Conservation (phyloP, 2,329 filamentous ascomycete genomes). For the Pezicula carpinea region DNA sequence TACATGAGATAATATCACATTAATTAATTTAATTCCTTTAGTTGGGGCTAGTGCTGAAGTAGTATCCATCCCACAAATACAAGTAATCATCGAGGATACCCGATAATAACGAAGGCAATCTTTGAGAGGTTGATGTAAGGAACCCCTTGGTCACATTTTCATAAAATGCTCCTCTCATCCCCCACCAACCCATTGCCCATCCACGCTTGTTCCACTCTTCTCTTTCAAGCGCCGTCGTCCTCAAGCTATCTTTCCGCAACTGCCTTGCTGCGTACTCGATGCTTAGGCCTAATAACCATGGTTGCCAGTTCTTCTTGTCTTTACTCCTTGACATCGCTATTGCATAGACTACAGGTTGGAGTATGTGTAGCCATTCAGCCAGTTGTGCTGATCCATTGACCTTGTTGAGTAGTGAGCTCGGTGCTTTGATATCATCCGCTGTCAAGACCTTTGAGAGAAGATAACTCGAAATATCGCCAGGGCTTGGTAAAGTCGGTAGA, state of each 20-base stretch:
- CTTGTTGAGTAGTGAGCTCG: conserved; percentile 78
- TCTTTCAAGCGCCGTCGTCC: conserved; percentile 81
- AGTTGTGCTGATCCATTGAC: conserved; percentile 69
- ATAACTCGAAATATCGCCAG: conserved; percentile 79
- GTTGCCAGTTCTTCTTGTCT: conserved; percentile 79
- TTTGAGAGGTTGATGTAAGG: conserved; percentile 47
- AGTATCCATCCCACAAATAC: conserved; percentile 97
- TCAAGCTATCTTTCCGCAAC: conserved; percentile 55
- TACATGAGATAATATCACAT: background rate
- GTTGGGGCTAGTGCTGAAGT: conserved; percentile 53
- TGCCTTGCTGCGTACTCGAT: conserved; percentile 89
- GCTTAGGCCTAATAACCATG: conserved; percentile 81
- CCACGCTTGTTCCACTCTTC: conserved; percentile 86
- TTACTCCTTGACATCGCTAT: conserved; percentile 66
- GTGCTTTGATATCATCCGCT: conserved; percentile 93
- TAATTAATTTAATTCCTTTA: conserved; percentile 5
- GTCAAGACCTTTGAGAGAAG: conserved; percentile 86
- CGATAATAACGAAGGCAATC: conserved; percentile 62
- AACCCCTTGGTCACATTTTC: conserved; percentile 81
- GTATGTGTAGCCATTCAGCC: conserved; percentile 87
- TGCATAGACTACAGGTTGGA: conserved; percentile 84
- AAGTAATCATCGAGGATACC: conserved; percentile 94
- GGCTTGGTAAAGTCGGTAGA: conserved; percentile 76
- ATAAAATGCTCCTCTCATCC: conserved; percentile 95
- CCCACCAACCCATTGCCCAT: conserved; percentile 93